Evolutionary conservation across 75 land plant species (phyloP).

Genomic region (Sequoia sempervirens): DNA sequence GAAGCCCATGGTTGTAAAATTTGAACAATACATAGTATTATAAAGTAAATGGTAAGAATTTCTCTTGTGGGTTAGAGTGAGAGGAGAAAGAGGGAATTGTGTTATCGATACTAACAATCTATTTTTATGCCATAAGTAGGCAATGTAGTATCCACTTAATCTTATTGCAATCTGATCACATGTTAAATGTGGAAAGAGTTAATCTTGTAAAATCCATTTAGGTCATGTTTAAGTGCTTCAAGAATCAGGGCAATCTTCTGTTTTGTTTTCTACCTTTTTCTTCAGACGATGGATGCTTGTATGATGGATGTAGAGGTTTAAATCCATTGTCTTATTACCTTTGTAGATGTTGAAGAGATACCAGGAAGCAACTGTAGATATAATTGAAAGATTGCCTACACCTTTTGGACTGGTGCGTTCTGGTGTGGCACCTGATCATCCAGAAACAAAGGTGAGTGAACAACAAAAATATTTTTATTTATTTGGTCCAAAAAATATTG

Average conservation of each 20-base stretch:
- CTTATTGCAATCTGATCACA: not conserved
- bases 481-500: not conserved
- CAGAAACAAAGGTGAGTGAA: conserved; percentile 79
- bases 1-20: not conserved
- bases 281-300: not conserved
- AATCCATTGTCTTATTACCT: not conserved
- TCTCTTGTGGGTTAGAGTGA: not conserved
- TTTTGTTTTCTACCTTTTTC: not conserved
- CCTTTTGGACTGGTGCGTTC: conserved; percentile 97
- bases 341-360: conserved; percentile 70
- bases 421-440: conserved; percentile 99
- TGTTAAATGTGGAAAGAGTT: not conserved
- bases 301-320: not conserved
- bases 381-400: conserved; percentile 84
- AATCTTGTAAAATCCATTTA: not conserved
- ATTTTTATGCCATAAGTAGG: not conserved
- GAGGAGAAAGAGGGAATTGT: not conserved
- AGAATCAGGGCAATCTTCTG: not conserved
- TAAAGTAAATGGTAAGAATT: not conserved
- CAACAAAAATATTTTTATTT: not conserved
- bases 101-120: not conserved
- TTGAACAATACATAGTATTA: not conserved
- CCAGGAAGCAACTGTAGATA: conserved; percentile 61
- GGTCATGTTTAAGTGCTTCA: not conserved
- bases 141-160: not conserved